A percentile compares a stretch with the other conserved stretches of the same genome.
phyloP scores from a whole-genome alignment of 768 basidiomycete species.

The Rhizopogon roseolus region DNA sequence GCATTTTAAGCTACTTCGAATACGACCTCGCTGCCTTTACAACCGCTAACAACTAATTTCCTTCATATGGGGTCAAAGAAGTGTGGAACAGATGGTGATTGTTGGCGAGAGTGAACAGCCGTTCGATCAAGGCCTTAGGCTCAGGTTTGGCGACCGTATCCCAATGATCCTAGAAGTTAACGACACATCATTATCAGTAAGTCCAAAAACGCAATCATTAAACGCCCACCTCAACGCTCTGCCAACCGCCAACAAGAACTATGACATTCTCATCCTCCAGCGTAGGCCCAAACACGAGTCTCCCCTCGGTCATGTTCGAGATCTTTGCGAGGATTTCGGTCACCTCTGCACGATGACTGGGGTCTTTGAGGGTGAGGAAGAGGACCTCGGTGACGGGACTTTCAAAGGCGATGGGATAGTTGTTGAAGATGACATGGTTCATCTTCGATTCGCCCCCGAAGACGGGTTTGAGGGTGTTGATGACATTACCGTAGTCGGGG shows the following conservation, averaged over 20 bases:
- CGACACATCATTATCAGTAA: neutral
- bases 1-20: no score
- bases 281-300: conserved; percentile 15
- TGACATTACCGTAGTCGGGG: conserved; percentile 3
- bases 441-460: conserved; percentile 8
- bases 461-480: conserved; percentile 1
- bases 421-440: conserved; percentile 18
- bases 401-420: conserved; percentile 9
- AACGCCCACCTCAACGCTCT: conserved; percentile 17
- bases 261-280: conserved; percentile 17
- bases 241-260: conserved; percentile 17
- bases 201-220: neutral
- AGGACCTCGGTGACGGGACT: conserved; percentile 19
- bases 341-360: conserved; percentile 15
- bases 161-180: conserved; percentile 10
- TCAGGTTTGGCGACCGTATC: conserved; percentile 6
- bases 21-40: no score
- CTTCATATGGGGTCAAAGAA: conserved; percentile 4
- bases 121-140: neutral
- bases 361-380: conserved; percentile 15
- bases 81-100: conserved; percentile 12
- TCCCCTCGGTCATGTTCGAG: conserved; percentile 7
- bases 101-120: conserved; percentile 10
- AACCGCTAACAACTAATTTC: neutral
- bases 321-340: conserved; percentile 8